phyloP scores from a whole-genome alignment of 2,329 filamentous ascomycete species.

The Penicillium palitans region DNA sequence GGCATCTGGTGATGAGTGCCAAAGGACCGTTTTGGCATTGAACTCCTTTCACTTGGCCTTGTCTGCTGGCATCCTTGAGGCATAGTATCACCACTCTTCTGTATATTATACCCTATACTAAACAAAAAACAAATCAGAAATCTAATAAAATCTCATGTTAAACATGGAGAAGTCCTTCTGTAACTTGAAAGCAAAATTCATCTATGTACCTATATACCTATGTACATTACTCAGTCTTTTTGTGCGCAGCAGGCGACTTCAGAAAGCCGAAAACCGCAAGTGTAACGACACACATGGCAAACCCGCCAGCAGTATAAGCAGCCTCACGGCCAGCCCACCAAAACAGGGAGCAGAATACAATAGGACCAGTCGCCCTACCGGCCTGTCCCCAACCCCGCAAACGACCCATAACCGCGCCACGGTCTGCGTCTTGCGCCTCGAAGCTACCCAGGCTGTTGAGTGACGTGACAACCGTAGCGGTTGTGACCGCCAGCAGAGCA shows the following conservation, averaged over 20 bases:
- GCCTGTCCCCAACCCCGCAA: conserved; percentile 80
- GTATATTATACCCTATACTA: conserved; percentile 14
- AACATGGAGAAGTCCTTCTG: background rate
- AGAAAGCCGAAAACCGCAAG: conserved; percentile 69
- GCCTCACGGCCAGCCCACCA: conserved; percentile 94
- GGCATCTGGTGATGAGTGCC: background rate
- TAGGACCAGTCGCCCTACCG: conserved; percentile 79
- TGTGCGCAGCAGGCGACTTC: conserved; percentile 56
- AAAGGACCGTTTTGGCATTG: background rate
- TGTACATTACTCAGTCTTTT: conserved; percentile 2
- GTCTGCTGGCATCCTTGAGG: background rate
- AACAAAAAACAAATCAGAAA: background rate
- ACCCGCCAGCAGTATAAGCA: conserved; percentile 78
- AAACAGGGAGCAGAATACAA: conserved; percentile 92
- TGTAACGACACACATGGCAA: conserved; percentile 74
- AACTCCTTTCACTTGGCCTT: background rate
- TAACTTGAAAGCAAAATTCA: background rate
- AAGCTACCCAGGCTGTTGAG: conserved; percentile 90
- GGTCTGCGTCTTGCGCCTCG: conserved; percentile 75
- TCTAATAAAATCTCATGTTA: background rate
- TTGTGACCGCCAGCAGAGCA: conserved; percentile 81
- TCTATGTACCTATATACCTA: background rate
- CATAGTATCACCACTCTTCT: conserved; percentile 18
- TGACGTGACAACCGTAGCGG: conserved; percentile 90
- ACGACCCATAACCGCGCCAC: conserved; percentile 82